Base-by-base conservation (phyloP, 306 rosid genomes). In the Cucumis melo region DNA sequence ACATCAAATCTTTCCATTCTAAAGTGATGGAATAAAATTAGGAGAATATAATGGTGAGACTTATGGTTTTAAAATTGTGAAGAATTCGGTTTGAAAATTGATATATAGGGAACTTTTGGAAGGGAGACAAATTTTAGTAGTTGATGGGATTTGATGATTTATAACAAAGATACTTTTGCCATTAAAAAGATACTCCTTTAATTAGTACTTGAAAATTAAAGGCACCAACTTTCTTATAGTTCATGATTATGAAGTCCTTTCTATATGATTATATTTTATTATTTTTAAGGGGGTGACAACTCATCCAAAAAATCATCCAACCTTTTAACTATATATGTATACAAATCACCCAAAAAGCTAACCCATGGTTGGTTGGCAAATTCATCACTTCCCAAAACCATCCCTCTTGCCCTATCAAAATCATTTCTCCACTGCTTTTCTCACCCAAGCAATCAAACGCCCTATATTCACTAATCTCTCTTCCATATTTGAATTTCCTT, bases 261-360 rank as follows among this genome's bases (percentile, higher is more conserved):
- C 53, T 81, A 73, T 29, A 50, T 53, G 60, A 50, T 74, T 74
- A 64, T 66, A 36, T 39, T 39, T 65, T 65, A 65, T 38, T 65
- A 39, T 66, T 55, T 17, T 51, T 29, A 53, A 72, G 82, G 83
- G 82, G 85, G 82, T 83, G 89, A 79, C 89, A 86, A 86, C 89
- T 86, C 89, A 84, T 67, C 80, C 80, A 27, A 27, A 27, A 27
- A 27, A 27, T 27, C 29, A 27, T 27, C 29, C 85, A 81, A 73
- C 84, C 79, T 77, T 77, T 81, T 59, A 78, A 73, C 64, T 76
- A 76, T 79, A 11, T 8, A 3, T 32, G 36, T 44, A 10, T 8
- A 44, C 11, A 44, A 65, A 72, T 59, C 82, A 81, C 73, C 78
- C 75, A 74, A 77, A 83, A 81, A 79, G 76, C 62, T 42, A 57